Evolutionary conservation across 306 rosid genomes (phyloP).

Genomic region (Cucurbita moschata): DNA sequence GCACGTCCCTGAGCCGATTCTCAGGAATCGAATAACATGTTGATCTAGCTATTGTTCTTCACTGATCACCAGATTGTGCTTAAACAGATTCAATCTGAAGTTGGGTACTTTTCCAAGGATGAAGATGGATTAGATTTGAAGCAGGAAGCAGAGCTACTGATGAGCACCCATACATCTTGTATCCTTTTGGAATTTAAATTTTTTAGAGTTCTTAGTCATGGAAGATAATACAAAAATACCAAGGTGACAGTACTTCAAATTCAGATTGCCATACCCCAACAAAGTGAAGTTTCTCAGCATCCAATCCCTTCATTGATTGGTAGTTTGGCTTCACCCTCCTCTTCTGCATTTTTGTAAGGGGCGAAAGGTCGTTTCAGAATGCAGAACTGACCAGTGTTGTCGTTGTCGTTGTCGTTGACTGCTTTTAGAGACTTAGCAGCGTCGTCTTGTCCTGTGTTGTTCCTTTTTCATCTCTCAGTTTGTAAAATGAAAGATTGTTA

Average conservation of each 20-base stretch:
- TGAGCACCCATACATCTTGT: constrained; percentile 14
- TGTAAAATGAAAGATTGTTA: not conserved
- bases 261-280: constrained; percentile 9
- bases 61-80: not conserved
- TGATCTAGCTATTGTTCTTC: not conserved
- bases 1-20: not conserved
- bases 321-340: constrained; percentile 13
- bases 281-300: not conserved
- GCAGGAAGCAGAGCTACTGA: constrained; percentile 3
- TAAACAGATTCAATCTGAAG: constrained; percentile 3
- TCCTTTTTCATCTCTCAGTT: not conserved
- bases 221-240: not conserved
- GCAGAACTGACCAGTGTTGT: constrained; percentile 18
- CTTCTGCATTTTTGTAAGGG: constrained; percentile 1
- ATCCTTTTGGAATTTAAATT: constrained; percentile 18
- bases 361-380: constrained; percentile 2
- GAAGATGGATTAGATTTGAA: constrained; percentile 22
- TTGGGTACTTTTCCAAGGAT: constrained; percentile 26
- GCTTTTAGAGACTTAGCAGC: not conserved
- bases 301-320: constrained; percentile 12
- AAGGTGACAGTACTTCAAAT: not conserved
- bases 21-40: not conserved
- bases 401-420: too few species aligned
- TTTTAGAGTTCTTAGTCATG: not conserved
- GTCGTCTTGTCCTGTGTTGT: not conserved